A percentile compares a stretch with the other conserved stretches of the same genome.
Evolutionary conservation across 176 grass and related monocot species (phyloP).

Genomic region (Metroxylon sagu): DNA sequence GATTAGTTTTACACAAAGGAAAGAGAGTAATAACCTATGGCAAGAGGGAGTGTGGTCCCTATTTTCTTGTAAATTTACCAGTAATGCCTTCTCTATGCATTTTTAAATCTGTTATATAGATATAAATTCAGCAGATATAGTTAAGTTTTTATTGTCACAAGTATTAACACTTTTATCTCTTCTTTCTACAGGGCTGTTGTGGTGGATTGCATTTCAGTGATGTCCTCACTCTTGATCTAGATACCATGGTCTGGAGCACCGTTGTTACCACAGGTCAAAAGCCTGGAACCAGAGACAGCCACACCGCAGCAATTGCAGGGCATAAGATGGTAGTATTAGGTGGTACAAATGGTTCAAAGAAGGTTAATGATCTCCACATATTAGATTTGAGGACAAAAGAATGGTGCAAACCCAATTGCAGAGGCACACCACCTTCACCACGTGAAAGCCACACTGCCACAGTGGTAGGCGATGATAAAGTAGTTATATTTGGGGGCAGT

Average conservation of each 20-base stretch:
- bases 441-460: constrained; percentile 84
- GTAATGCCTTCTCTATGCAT: too few species aligned
- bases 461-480: constrained; percentile 29
- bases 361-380: constrained; percentile 81
- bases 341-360: constrained; percentile 74
- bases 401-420: constrained; percentile 62
- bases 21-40: too few species aligned
- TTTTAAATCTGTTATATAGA: too few species aligned
- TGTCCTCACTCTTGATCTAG: constrained; percentile 66
- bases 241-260: constrained; percentile 79
- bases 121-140: too few species aligned
- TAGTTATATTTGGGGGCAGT: constrained; percentile 87
- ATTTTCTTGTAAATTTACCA: too few species aligned
- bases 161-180: too few species aligned
- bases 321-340: constrained; percentile 94
- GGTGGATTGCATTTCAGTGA: constrained; percentile 93
- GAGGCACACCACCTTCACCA: constrained; percentile 49
- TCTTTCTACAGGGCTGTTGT: constrained; percentile 63
- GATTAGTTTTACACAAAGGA: too few species aligned
- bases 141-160: too few species aligned
- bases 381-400: constrained; percentile 71
- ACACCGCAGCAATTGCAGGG: constrained; percentile 45
- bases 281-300: constrained; percentile 88
- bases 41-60: too few species aligned
- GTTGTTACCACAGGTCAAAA: constrained; percentile 59